These are phyloP conservation scores for Paraconiothyrium sp. DNA, from an alignment of 2,329 filamentous ascomycete genomes.

Conservation along the genomic window DNA sequence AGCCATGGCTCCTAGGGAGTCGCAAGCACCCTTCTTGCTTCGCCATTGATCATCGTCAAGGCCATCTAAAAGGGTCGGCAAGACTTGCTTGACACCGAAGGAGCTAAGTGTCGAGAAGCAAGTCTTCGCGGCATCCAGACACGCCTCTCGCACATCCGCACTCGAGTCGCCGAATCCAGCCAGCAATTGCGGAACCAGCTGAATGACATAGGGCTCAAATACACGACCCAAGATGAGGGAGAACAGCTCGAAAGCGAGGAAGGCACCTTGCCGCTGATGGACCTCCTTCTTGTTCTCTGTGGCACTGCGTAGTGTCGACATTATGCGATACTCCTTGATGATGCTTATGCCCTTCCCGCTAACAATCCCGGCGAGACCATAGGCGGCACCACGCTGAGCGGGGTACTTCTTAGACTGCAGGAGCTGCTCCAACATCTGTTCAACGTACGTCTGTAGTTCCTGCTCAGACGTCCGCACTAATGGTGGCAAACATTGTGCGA, in stretches of 20 bases:
- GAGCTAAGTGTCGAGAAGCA: conserved; percentile 94
- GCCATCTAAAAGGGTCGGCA: conserved; percentile 89
- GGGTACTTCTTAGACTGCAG: conserved; percentile 90
- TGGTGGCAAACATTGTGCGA: conserved; percentile 91
- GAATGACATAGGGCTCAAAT: conserved; percentile 96
- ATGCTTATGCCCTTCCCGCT: conserved; percentile 85
- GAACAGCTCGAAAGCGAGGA: conserved; percentile 90
- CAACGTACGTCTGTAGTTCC: conserved; percentile 81
- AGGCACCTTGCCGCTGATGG: conserved; percentile 86
- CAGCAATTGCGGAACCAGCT: conserved; percentile 90
- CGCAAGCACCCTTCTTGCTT: conserved; percentile 97
- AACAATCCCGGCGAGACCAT: conserved; percentile 90
- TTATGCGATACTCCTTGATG: conserved; percentile 84
- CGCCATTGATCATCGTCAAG: conserved; percentile 97
- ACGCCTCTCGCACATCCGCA: conserved; percentile 89
- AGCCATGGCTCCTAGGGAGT: conserved; percentile 96
- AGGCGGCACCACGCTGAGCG: conserved; percentile 90
- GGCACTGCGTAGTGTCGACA: conserved; percentile 80
- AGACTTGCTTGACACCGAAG: conserved; percentile 92
- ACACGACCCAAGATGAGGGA: conserved; percentile 85
- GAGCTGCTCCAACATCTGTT: conserved; percentile 82
- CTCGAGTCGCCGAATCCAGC: conserved; percentile 88
- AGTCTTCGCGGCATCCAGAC: conserved; percentile 90
- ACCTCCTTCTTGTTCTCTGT: conserved; percentile 96
- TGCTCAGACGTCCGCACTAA: conserved; percentile 83